Percentiles rank a stretch among this genome's conserved stretches.
Evolutionary conservation across 768 basidiomycete genomes (phyloP).

Genomic region (Lyophyllum atratum): DNA sequence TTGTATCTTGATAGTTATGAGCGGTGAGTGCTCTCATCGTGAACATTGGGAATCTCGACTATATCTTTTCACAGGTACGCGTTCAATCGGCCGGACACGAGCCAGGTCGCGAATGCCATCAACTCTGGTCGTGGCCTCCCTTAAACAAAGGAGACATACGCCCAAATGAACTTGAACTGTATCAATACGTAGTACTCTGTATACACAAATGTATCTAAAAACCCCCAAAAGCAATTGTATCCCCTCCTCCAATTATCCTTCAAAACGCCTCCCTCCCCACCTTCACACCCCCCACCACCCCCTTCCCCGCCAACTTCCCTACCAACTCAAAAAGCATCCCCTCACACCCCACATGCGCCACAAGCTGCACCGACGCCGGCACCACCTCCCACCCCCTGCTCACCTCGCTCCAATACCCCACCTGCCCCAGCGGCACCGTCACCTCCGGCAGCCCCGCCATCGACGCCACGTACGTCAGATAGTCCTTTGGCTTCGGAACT

Average conservation of each 20-base stretch:
- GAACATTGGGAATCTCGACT: not conserved
- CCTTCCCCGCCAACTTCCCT: constrained; percentile 26
- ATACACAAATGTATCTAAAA: not conserved
- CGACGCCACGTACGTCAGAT: constrained; percentile 35
- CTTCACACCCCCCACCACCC: constrained; percentile 24
- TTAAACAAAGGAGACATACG: constrained; percentile 31
- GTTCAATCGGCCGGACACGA: constrained; percentile 75
- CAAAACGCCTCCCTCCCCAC: constrained; percentile 25
- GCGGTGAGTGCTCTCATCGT: constrained; percentile 39
- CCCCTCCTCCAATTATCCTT: not conserved
- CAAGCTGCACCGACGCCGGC: constrained; percentile 39
- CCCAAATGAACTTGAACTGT: too few relatives aligned
- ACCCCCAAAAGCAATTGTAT: not conserved
- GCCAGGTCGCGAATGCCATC: constrained; percentile 75
- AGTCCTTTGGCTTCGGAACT: constrained; percentile 22
- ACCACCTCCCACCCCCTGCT: constrained; percentile 33
- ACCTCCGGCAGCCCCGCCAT: constrained; percentile 40
- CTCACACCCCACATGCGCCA: constrained; percentile 36
- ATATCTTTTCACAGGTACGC: constrained; percentile 55
- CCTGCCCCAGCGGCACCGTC: constrained; percentile 38
- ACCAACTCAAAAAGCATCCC: constrained; percentile 33
- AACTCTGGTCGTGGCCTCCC: constrained; percentile 66
- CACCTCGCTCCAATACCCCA: constrained; percentile 34
- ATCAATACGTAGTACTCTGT: not conserved
- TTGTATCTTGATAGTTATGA: constrained; percentile 76